Percentiles rank a stretch among this genome's conserved stretches.
Conservation (phyloP, 306 rosid genomes). For the Albizia julibrissin region DNA sequence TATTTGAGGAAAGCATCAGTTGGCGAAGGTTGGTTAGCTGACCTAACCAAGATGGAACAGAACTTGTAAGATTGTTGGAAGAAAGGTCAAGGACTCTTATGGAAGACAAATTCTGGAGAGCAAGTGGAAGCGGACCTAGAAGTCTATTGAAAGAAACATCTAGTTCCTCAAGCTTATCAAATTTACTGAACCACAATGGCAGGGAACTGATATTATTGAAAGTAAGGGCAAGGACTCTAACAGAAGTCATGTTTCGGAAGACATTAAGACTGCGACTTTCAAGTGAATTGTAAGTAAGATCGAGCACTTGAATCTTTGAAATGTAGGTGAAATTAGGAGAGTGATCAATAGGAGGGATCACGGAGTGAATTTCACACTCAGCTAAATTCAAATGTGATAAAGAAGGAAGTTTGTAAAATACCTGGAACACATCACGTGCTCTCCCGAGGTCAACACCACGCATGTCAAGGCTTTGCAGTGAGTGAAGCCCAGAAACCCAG, state of each 20-base stretch:
- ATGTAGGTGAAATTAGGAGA: not conserved
- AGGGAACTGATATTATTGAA: not conserved
- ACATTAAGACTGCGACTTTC: not conserved
- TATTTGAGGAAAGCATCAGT: not conserved
- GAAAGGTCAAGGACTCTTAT: slow-evolving; percentile 20
- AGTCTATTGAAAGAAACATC: not conserved
- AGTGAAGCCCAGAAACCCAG: slow-evolving; percentile 28
- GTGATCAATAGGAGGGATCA: not conserved
- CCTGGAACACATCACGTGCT: slow-evolving; percentile 14
- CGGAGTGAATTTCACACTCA: not conserved
- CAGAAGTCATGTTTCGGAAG: not conserved
- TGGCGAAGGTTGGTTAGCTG: not conserved
- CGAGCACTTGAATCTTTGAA: not conserved
- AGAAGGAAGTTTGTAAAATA: slow-evolving; percentile 28
- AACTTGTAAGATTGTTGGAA: not conserved
- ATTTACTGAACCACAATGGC: not conserved
- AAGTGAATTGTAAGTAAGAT: not conserved
- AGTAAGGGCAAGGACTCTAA: not conserved
- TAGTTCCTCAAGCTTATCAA: not conserved
- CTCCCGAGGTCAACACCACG: not conserved
- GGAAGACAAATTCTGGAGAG: slow-evolving; percentile 27
- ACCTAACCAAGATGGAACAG: slow-evolving; percentile 15
- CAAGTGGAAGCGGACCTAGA: not conserved
- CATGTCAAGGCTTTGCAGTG: slow-evolving; percentile 32
- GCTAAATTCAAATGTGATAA: not conserved